These are phyloP conservation scores for Hyaloscypha hepaticicola DNA, from an alignment of 495 filamentous ascomycete genomes.

Conservation along the genomic window DNA sequence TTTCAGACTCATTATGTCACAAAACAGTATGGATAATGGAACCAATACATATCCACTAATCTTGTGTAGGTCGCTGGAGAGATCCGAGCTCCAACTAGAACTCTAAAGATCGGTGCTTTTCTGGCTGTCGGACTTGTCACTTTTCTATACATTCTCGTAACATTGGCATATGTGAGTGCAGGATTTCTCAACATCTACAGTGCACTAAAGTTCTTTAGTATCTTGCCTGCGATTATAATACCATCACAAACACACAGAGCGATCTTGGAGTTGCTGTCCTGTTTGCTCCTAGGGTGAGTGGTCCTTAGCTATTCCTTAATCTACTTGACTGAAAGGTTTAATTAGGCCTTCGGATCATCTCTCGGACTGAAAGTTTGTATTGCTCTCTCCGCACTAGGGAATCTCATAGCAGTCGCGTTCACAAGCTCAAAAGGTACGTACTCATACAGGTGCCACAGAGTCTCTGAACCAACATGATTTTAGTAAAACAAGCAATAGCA, in stretches of 20 bases:
- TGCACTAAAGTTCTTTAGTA: background rate
- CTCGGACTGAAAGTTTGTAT: constrained; percentile 8
- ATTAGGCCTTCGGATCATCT: constrained; percentile 1
- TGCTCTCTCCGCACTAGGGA: background rate
- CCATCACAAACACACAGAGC: background rate
- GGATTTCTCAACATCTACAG: background rate
- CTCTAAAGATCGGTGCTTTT: background rate
- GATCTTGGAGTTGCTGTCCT: background rate
- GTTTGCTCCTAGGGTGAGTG: background rate
- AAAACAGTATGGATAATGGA: no score
- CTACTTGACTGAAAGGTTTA: background rate
- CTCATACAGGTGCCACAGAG: background rate
- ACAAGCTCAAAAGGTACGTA: constrained; percentile 2
- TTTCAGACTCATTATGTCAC: no score
- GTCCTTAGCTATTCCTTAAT: background rate
- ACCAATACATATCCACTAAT: background rate
- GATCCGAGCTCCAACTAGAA: background rate
- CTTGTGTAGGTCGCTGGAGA: background rate
- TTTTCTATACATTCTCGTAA: background rate
- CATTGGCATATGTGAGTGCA: background rate
- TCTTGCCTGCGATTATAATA: background rate
- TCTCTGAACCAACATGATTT: background rate
- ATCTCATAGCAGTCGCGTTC: constrained; percentile 1
- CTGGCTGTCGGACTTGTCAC: background rate
- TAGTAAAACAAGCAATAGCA: constrained; percentile 3